A percentile compares a stretch with the other conserved stretches of the same genome.
These are phyloP conservation scores for Metarhizium sp. DNA, from an alignment of 2,329 filamentous ascomycete species.

Conservation along the genomic window DNA sequence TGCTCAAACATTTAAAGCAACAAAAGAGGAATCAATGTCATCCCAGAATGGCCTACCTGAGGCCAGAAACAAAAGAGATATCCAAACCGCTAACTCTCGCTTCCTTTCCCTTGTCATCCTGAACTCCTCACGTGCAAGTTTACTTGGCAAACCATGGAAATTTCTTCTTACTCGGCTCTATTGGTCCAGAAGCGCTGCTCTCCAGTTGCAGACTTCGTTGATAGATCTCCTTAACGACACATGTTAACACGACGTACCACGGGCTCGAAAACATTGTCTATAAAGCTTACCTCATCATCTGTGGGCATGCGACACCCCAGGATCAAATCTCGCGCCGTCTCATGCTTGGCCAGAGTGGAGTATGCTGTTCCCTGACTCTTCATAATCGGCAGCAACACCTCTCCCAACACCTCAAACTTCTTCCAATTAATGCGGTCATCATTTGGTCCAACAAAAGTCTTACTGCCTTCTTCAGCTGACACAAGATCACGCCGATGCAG, in stretches of 20 bases:
- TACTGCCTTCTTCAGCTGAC: slow-evolving; percentile 84
- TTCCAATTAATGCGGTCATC: slow-evolving; percentile 86
- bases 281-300: slow-evolving; percentile 71
- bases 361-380: slow-evolving; percentile 83
- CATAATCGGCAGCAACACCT: slow-evolving; percentile 84
- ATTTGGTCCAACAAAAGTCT: slow-evolving; percentile 70
- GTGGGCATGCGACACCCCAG: slow-evolving; percentile 72
- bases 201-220: slow-evolving; percentile 53
- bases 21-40: slow-evolving; percentile 1
- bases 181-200: slow-evolving; percentile 32
- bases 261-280: background rate
- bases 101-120: slow-evolving; percentile 6
- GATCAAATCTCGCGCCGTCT: slow-evolving; percentile 64
- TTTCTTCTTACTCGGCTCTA: slow-evolving; percentile 51
- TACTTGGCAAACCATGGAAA: slow-evolving; percentile 56
- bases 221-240: slow-evolving; percentile 47
- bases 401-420: slow-evolving; percentile 94
- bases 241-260: background rate
- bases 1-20: background rate
- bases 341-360: slow-evolving; percentile 58
- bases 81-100: slow-evolving; percentile 2
- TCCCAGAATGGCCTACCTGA: slow-evolving; percentile 2
- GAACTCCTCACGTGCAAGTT: slow-evolving; percentile 17
- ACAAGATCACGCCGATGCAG: slow-evolving; percentile 84
- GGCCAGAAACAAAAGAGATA: slow-evolving; percentile 4